phyloP scores from a whole-genome alignment of 225 moss, liverwort and hornwort genomes.

The Neckera pumila region DNA sequence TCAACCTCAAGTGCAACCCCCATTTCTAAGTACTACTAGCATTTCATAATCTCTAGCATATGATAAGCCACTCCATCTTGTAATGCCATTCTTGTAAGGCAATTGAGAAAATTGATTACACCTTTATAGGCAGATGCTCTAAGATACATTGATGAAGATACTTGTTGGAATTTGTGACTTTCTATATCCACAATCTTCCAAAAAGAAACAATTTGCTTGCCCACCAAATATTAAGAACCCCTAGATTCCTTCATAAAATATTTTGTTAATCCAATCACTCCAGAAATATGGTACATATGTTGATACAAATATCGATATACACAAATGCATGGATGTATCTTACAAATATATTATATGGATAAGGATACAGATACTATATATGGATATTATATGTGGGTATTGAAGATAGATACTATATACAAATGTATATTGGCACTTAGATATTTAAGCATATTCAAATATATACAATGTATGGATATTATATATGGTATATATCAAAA shows the following conservation, averaged over 20 bases:
- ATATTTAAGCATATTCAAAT: too few species aligned
- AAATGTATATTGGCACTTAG: too few species aligned
- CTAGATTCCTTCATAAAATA: neutral
- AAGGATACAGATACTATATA: too few species aligned
- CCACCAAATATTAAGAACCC: too few species aligned
- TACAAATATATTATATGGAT: too few species aligned
- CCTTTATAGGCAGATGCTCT: fast-evolving
- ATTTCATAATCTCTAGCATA: neutral
- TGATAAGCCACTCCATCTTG: neutral
- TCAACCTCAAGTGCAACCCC: neutral
- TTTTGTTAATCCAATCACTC: fast-evolving
- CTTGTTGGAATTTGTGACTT: neutral
- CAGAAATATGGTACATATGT: fast-evolving
- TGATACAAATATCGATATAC: too few species aligned
- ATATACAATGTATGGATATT: too few species aligned
- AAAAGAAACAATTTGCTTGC: too few species aligned
- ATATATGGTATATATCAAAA: too few species aligned
- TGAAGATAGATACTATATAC: too few species aligned
- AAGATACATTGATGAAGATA: neutral
- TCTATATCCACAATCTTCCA: neutral
- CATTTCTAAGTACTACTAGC: neutral
- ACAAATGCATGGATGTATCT: too few species aligned
- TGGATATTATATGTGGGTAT: too few species aligned
- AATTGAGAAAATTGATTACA: neutral
- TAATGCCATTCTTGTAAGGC: neutral